Base-by-base conservation (phyloP, 108 stramenopile species). In the Nitzschia inconspicua region DNA sequence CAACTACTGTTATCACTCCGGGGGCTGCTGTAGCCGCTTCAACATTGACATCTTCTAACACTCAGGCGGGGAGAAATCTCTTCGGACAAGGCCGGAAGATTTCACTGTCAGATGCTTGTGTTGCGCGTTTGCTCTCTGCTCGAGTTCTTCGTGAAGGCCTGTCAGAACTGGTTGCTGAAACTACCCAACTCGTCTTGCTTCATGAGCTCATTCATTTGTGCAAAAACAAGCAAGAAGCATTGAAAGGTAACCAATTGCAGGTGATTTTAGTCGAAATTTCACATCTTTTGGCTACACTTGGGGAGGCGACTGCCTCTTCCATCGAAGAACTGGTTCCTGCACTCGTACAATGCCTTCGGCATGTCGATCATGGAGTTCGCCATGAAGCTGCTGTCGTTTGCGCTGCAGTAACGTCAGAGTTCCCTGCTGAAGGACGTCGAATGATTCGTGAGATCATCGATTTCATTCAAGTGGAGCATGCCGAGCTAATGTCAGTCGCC, bases 241-340 rank as follows among this genome's bases (percentile, higher is more conserved):
- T 58, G 46, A 40, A 40, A 24, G 62, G 82, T 20, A 87, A 88
- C 65, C 92, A 93, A 55, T 32, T 88, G 22, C 92, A 93, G 67
- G 82, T 89, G 23, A 73, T 77, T 11, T 63, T 93, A 23, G 60
- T 88, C 68, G 92, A 93, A 80, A 85, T 85, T 8, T 87, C 85
- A 9, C 86, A 93, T 57, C 47, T 90, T 10, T 39, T 89, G 20
- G 73, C 75, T 14, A 40, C 79, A 8, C 48, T 93, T 20, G 88
- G 88, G 22, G 88, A 93, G 61, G 84, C 88, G 18, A 66, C 70
- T 42, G 60, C 83, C n/a, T 80, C 88, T 5, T 69, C 63, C 19
- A 36, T 88, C 14, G 88, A 88, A 40, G 84, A 89, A 24, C 31
- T 84, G 20, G 23, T 78, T 5, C 66, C 78, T 23, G 73, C 68